These are phyloP conservation scores for Tuber melanosporum DNA, from an alignment of 495 filamentous ascomycete species.

Conservation along the genomic window DNA sequence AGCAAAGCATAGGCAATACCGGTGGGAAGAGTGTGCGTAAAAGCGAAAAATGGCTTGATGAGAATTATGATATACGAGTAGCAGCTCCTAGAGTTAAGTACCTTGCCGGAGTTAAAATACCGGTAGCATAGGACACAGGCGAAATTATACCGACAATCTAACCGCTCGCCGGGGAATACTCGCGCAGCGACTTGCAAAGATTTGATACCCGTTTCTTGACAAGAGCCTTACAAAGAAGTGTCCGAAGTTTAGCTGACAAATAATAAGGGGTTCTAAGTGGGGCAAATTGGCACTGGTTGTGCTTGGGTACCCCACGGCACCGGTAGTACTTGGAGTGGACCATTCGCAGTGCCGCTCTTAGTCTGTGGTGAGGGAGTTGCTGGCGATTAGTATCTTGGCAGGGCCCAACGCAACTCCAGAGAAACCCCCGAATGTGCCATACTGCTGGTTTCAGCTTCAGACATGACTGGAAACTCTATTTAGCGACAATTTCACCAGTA, in stretches of 20 bases:
- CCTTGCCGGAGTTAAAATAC: background rate
- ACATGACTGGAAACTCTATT: too few species aligned
- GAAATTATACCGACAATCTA: background rate
- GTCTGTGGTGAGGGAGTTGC: too few species aligned
- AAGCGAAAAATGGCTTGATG: too few species aligned
- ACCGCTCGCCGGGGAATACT: background rate
- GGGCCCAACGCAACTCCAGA: too few species aligned
- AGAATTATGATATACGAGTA: background rate
- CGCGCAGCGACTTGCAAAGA: background rate
- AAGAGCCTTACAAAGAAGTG: background rate
- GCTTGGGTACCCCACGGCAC: background rate
- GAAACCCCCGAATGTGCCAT: too few species aligned
- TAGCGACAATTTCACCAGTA: too few species aligned
- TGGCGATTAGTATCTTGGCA: too few species aligned
- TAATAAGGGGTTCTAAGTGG: background rate
- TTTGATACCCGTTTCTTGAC: background rate
- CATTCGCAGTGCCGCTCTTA: too few species aligned
- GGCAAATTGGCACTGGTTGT: background rate
- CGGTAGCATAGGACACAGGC: background rate
- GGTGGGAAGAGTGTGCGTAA: background rate
- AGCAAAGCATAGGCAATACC: background rate
- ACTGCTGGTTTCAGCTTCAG: too few species aligned
- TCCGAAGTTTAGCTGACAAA: background rate
- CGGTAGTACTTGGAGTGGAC: too few species aligned
- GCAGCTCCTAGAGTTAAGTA: background rate